A percentile compares a stretch with the other conserved stretches of the same genome.
Evolutionary conservation across 371 early-diverging fungal species (phyloP).

Genomic region (Rhizopus delemar): DNA sequence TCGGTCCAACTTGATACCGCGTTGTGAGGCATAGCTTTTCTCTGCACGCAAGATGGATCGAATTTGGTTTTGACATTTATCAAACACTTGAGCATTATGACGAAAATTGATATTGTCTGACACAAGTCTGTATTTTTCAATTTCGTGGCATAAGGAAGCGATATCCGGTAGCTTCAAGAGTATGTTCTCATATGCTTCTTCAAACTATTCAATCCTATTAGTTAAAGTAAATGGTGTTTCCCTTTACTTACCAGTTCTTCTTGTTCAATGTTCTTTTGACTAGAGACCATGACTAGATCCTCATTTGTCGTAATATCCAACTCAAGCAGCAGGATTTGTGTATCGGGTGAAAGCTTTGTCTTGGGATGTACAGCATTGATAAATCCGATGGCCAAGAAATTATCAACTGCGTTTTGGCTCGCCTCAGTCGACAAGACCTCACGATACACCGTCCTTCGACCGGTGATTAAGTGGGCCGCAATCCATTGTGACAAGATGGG

Average conservation of each 20-base stretch:
- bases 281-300: constrained; percentile 46
- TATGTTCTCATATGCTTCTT: constrained; percentile 18
- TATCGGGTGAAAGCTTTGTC: constrained; percentile 49
- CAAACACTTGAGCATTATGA: constrained; percentile 52
- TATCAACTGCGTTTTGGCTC: constrained; percentile 50
- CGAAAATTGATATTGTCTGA: constrained; percentile 22
- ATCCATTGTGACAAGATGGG: constrained; percentile 56
- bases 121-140: constrained; percentile 48
- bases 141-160: constrained; percentile 46
- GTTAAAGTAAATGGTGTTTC: no score
- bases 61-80: constrained; percentile 55
- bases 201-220: no score
- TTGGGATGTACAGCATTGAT: constrained; percentile 52
- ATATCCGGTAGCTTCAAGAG: constrained; percentile 31
- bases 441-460: constrained; percentile 49
- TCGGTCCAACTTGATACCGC: constrained; percentile 40
- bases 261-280: constrained; percentile 16
- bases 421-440: constrained; percentile 54
- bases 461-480: constrained; percentile 53
- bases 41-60: constrained; percentile 48
- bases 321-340: constrained; percentile 47
- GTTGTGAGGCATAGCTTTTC: constrained; percentile 48
- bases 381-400: constrained; percentile 47
- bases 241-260: neutral
- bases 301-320: constrained; percentile 50